These are phyloP conservation scores for Melampsora occidentalis DNA, from an alignment of 1,284 basidiomycete genomes.

Conservation along the genomic window DNA sequence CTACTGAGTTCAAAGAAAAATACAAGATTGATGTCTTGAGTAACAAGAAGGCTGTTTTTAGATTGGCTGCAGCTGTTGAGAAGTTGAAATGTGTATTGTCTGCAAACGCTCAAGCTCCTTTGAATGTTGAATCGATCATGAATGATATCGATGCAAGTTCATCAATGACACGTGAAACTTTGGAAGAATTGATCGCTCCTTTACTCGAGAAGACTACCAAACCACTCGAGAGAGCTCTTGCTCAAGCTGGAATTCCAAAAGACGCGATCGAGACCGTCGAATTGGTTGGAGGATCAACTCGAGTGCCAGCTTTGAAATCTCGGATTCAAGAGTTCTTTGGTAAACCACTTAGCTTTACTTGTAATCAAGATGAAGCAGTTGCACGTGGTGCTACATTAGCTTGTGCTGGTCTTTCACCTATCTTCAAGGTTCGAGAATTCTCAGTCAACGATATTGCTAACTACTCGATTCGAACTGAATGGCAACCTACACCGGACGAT, in stretches of 20 bases:
- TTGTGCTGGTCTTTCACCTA: slow-evolving; percentile 87
- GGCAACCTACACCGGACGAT: slow-evolving; percentile 71
- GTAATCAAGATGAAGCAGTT: slow-evolving; percentile 92
- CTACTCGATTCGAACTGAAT: slow-evolving; percentile 82
- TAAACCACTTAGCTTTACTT: slow-evolving; percentile 75
- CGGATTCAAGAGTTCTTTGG: slow-evolving; percentile 66
- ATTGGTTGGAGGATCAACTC: slow-evolving; percentile 67
- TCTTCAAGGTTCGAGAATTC: slow-evolving; percentile 93
- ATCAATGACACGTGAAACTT: slow-evolving; percentile 62
- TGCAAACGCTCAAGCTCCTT: slow-evolving; percentile 77
- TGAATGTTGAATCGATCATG: slow-evolving; percentile 90
- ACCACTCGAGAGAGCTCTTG: slow-evolving; percentile 63
- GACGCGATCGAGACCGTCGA: slow-evolving; percentile 67
- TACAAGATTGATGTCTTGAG: slow-evolving; percentile 91
- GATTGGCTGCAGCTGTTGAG: slow-evolving; percentile 74
- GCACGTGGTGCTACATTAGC: slow-evolving; percentile 90
- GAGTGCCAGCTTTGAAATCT: slow-evolving; percentile 67
- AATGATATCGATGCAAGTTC: slow-evolving; percentile 74
- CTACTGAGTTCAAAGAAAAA: slow-evolving; percentile 81
- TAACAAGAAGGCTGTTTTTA: slow-evolving; percentile 86
- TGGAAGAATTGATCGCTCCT: slow-evolving; percentile 62
- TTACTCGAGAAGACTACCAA: slow-evolving; percentile 61
- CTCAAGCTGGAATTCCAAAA: slow-evolving; percentile 62
- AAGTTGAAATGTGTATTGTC: slow-evolving; percentile 70
- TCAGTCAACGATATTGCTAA: slow-evolving; percentile 74